These are phyloP conservation scores for Parietaria judaica DNA, from an alignment of 306 rosid genomes.

Conservation along the genomic window DNA sequence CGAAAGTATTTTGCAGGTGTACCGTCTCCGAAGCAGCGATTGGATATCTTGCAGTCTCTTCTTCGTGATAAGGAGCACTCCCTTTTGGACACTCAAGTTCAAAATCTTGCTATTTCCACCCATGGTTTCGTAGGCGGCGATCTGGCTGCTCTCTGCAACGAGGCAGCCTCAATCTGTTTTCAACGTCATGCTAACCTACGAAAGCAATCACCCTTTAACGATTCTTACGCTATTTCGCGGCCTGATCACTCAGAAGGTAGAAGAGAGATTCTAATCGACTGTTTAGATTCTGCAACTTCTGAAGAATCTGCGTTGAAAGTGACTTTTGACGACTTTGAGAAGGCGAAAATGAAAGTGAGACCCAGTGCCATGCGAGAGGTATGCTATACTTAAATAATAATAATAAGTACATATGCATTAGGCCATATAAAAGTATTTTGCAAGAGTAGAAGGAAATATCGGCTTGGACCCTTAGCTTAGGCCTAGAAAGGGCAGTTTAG, in stretches of 20 bases:
- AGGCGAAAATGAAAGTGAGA: conserved; percentile 67
- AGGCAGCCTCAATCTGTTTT: conserved; percentile 64
- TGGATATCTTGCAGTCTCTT: conserved; percentile 58
- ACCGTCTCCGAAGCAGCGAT: conserved; percentile 66
- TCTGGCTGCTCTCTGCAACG: conserved; percentile 75
- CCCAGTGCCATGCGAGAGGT: conserved; percentile 99
- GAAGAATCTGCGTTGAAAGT: conserved; percentile 42
- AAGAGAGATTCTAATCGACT: conserved; percentile 20
- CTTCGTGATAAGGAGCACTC: conserved; percentile 62
- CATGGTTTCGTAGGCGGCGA: conserved; percentile 96
- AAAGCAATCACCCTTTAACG: conserved; percentile 13
- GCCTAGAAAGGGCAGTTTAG: too few species aligned
- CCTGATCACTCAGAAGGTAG: conserved; percentile 22
- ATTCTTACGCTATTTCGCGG: conserved; percentile 21
- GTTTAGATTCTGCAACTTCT: conserved; percentile 28
- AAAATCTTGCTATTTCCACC: conserved; percentile 64
- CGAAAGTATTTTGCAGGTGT: conserved; percentile 46
- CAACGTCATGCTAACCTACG: conserved; percentile 34
- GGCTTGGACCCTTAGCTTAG: too few species aligned
- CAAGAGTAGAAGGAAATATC: too few species aligned
- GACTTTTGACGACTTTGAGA: conserved; percentile 69
- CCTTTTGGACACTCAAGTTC: conserved; percentile 52
- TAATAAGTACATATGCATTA: too few species aligned
- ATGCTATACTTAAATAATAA: conserved; percentile 6
- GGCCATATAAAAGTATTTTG: too few species aligned